Evolutionary conservation across 306 rosid genomes (phyloP), one percentile per base, ranked within the genome.

Genomic region (Inga oerstediana): DNA sequence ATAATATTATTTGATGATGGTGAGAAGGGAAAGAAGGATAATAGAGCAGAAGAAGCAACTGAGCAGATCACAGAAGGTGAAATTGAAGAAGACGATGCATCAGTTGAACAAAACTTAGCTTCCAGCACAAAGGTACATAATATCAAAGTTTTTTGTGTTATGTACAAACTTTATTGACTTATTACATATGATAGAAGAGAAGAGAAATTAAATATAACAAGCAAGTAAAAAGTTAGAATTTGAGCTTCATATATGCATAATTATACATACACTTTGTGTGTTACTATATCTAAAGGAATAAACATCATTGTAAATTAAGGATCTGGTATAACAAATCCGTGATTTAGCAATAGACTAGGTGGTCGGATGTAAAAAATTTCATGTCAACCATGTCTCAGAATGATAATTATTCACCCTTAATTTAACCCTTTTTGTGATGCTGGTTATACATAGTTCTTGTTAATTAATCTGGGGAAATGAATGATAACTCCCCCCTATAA

Each of bases 81-180:
- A 83, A 86, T 90, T 6, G 95, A 90, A 34, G 92, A 90, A 17
- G 92, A 92, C 79, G 94, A 93, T 83, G 84, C 20, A 75, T 85
- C 70, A 64, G 22, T 81, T 80, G 89, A 78, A 72, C 81, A 87
- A 78, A 65, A 58, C 88, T 68, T 84, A 20, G 88, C 84, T 82
- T 46, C 61, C 20, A 45, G 13, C 13, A 84, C 78, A 83, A 84
- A 88, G 95, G 93, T 91, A 62, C 67, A 35, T 22, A 24, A 22
- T 61, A 10, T 61, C 64, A 8, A 58, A 58, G 24, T 19, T 58
- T 17, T n/a, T 7, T 6, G 24, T 20, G 27, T 20, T 20, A 8
- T 58, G 64, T 8, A 58, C 64, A n/a, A 58, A 58, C 2, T 16
- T 58, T 30, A 20, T 54, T 58, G 64, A n/a, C 8, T 16, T 56